Evolutionary conservation across 2,329 filamentous ascomycete species (phyloP), one percentile per base, ranked within the genome.

Genomic region (Talaromyces sp.): DNA sequence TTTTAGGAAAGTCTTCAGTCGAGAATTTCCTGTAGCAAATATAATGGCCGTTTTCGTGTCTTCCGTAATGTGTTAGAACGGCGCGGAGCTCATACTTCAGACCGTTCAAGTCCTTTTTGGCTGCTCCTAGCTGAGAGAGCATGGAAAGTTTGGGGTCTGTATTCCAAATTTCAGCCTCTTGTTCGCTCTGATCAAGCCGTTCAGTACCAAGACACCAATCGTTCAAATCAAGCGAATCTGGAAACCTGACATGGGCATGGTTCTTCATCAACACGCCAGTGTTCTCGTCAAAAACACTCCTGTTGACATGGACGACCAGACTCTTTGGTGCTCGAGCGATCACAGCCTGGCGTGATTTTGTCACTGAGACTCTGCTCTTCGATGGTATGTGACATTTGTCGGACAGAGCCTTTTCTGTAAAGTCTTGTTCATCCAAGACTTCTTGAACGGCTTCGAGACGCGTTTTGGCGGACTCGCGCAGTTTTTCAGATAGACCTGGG

Each of bases 1-100:
- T 28, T 39, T 73, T 71, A 9, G 75, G 72, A 51, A 77, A 77
- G 8, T 63, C 64, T 1, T 73, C 66, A 4, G 70, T 68, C 1
- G 85, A 81, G 69, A 91, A 88, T 69, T 89, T 90, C 57, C 91
- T 85, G 74, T 95, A 96, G 72, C 92, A 96, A 44, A 97, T 87
- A 68, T 99, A 98, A 76, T 99, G 95, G 0, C 95, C 95, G 68
- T 96, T 96, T 64, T 97, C 92, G 73, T 98, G 95, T 33, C 90
- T 84, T 4, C 95, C 95, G 64, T 90, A 91, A 72, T 98, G 95
- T 0, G 92, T 95, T 10, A 98, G 85, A 0, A 93, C 90, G 32
- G 93, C 92, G 58, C 89, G 85, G 17, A 98, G 80, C 70, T 91
- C 86, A 72, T 96, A 98, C 1, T 88, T 68, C 58, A 65, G 71